Evolutionary conservation across 1,284 basidiomycete species (phyloP).

Genomic region (Puccinia triticina): DNA sequence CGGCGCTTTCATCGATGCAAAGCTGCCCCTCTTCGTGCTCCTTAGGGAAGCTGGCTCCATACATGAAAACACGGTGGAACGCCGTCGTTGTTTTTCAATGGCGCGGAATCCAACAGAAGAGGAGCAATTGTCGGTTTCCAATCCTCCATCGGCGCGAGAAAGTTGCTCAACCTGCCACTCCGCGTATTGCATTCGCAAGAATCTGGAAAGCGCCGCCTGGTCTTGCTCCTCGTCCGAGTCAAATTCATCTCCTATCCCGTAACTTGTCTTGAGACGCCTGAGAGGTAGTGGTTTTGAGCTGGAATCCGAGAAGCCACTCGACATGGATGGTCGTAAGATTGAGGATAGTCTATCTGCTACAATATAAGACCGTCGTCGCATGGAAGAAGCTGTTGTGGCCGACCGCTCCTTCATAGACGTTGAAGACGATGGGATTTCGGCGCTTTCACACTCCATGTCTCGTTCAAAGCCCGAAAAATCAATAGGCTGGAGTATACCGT

Average conservation of each 20-base stretch:
- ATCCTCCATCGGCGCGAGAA: not conserved
- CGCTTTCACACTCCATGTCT: not conserved
- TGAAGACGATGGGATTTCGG: not conserved
- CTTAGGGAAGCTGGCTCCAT: not conserved
- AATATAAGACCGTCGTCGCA: slow-evolving; percentile 13
- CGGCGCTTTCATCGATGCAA: not conserved
- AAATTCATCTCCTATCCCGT: slow-evolving; percentile 2
- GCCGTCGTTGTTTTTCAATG: not conserved
- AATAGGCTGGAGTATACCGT: not conserved
- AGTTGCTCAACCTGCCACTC: slow-evolving; percentile 1
- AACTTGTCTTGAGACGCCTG: slow-evolving; percentile 3
- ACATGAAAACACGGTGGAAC: not conserved
- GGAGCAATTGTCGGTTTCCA: not conserved
- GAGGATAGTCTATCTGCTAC: slow-evolving; percentile 16
- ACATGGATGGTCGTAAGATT: slow-evolving; percentile 18
- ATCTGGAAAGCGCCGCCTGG: slow-evolving; percentile 2
- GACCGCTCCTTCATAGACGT: not conserved
- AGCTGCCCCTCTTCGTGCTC: not conserved
- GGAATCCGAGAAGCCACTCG: not conserved
- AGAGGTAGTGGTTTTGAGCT: slow-evolving; percentile 4
- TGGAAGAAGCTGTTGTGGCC: not conserved
- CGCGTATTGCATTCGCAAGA: slow-evolving; percentile 9
- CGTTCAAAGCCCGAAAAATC: not conserved
- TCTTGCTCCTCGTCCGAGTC: slow-evolving; percentile 25
- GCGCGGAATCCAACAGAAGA: not conserved